Evolutionary conservation across 2,329 filamentous ascomycete species (phyloP).

Genomic region (Talaromyces sp.): DNA sequence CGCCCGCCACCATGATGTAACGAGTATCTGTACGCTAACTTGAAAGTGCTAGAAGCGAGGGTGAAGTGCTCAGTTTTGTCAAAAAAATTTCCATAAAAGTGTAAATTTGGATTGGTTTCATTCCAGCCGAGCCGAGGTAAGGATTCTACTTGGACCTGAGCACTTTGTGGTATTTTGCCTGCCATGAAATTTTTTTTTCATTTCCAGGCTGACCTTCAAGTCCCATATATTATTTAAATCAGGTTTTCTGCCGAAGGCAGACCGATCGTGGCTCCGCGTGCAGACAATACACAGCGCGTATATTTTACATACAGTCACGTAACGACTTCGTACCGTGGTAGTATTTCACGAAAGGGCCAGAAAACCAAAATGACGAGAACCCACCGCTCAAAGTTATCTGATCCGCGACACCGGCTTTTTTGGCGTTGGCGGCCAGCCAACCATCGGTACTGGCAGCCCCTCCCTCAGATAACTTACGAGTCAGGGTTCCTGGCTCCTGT

Average conservation of each 20-base stretch:
- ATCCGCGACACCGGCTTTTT: background rate
- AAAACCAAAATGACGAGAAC: background rate
- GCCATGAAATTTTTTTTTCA: too few relatives aligned
- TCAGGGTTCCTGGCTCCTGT: background rate
- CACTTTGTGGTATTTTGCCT: too few relatives aligned
- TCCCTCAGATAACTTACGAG: background rate
- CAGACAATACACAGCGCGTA: background rate
- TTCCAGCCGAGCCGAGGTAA: too few relatives aligned
- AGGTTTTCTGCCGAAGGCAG: background rate
- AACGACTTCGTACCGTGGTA: background rate
- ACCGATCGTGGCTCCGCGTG: background rate
- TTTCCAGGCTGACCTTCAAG: too few relatives aligned
- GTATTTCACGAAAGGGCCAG: background rate
- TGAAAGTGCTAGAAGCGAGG: background rate
- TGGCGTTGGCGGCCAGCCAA: background rate
- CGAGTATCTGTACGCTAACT: background rate
- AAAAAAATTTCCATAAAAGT: too few relatives aligned
- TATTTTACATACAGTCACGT: background rate
- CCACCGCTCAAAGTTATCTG: background rate
- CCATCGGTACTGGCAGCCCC: background rate
- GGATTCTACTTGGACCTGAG: too few relatives aligned
- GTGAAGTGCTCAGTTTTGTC: too few relatives aligned
- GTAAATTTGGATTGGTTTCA: too few relatives aligned
- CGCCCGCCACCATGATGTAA: slow-evolving; percentile 2
- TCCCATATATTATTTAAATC: background rate